Evolutionary conservation across 2,329 filamentous ascomycete genomes (phyloP).

Genomic region (Neofusicoccum laricinum): DNA sequence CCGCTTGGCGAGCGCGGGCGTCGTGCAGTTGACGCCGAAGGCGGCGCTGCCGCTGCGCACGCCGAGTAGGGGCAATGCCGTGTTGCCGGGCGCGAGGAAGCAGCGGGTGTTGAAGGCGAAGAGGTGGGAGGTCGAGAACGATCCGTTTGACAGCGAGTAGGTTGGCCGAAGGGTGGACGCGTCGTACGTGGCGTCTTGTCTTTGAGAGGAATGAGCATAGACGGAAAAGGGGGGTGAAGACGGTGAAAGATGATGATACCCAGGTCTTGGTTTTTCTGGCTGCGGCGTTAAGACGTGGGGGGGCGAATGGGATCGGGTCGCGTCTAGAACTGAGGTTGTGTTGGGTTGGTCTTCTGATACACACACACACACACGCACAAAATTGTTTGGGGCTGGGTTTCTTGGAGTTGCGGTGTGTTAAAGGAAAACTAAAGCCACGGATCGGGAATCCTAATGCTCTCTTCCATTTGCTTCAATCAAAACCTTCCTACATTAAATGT

Average conservation of each 20-base stretch:
- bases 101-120: constrained; percentile 49
- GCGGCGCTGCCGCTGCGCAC: not conserved
- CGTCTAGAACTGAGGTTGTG: no score
- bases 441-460: no score
- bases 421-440: no score
- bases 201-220: no score
- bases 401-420: no score
- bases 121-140: constrained; percentile 37
- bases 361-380: no score
- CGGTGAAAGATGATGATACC: not conserved
- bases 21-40: not conserved
- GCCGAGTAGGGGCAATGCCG: constrained; percentile 30
- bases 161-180: not conserved
- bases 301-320: no score
- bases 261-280: not conserved
- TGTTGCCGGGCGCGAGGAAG: constrained; percentile 39
- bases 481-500: no score
- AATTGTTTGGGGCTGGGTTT: no score
- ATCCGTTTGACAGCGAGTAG: constrained; percentile 11
- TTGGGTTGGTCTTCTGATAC: no score
- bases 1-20: not conserved
- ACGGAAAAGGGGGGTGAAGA: no score
- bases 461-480: no score
- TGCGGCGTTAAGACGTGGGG: not conserved
- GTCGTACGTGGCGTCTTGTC: not conserved